Evolutionary conservation across 371 early-diverging fungal genomes (phyloP).

Genomic region (Dichotomocladium elegans): DNA sequence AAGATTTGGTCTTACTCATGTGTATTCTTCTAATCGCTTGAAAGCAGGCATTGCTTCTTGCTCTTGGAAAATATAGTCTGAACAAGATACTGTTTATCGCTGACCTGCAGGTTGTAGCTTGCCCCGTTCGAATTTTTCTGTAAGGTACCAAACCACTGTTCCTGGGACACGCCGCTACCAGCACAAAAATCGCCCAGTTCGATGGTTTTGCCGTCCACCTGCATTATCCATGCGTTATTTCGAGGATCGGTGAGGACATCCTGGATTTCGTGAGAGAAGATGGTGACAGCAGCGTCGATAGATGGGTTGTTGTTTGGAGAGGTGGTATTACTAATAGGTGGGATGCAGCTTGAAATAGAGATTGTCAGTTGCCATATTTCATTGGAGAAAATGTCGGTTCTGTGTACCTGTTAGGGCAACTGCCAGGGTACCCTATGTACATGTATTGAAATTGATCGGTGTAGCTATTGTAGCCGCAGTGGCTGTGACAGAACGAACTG

Average conservation of each 20-base stretch:
- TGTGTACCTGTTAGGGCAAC: slow-evolving; percentile 22
- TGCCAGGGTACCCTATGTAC: slow-evolving; percentile 45
- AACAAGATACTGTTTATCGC: slow-evolving; percentile 36
- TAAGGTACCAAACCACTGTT: slow-evolving; percentile 33
- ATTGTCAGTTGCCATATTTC: not conserved
- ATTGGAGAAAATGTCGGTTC: not conserved
- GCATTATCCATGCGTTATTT: slow-evolving; percentile 40
- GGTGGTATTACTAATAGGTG: slow-evolving; percentile 15
- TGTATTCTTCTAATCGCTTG: not conserved
- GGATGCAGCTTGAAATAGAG: slow-evolving; percentile 27
- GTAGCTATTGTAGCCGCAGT: slow-evolving; percentile 48
- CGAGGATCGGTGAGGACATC: slow-evolving; percentile 49
- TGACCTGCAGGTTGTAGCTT: slow-evolving; percentile 37
- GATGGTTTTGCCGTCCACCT: slow-evolving; percentile 9
- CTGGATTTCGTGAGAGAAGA: slow-evolving; percentile 53
- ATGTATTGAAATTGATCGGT: slow-evolving; percentile 45
- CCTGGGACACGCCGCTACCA: slow-evolving; percentile 16
- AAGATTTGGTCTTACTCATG: no score
- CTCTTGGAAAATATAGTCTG: slow-evolving; percentile 42
- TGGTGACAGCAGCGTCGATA: slow-evolving; percentile 48
- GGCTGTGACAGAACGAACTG: slow-evolving; percentile 31
- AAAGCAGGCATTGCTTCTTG: slow-evolving; percentile 32
- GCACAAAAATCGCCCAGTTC: slow-evolving; percentile 53
- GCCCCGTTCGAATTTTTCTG: slow-evolving; percentile 14
- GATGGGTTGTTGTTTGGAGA: slow-evolving; percentile 46